Conservation (phyloP, 2,329 filamentous ascomycete species). For the Bipolaris bicolor region DNA sequence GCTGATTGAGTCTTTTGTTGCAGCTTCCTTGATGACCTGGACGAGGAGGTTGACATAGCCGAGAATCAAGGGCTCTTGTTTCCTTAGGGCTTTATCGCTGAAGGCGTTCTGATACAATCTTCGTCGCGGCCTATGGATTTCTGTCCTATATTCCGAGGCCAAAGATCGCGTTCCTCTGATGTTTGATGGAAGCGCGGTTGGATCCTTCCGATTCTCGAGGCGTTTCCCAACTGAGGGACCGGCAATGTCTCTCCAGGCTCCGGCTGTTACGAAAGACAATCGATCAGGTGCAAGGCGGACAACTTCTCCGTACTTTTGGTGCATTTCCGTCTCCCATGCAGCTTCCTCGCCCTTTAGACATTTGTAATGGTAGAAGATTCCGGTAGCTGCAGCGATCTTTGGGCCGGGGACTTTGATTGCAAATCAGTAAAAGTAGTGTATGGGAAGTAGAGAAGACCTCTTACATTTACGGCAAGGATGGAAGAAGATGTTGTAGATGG, state of each 20-base stretch:
- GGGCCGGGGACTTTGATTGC: background rate
- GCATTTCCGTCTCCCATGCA: background rate
- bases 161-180: background rate
- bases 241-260: slow-evolving; percentile 18
- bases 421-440: background rate
- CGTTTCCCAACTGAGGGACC: background rate
- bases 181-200: background rate
- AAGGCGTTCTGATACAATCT: slow-evolving; percentile 41
- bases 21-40: background rate
- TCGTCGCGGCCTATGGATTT: background rate
- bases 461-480: slow-evolving; percentile 9
- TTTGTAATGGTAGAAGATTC: background rate
- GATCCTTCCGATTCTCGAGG: slow-evolving; percentile 1
- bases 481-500: slow-evolving; percentile 3
- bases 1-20: background rate
- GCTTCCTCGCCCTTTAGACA: background rate
- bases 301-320: slow-evolving; percentile 14
- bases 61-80: slow-evolving; percentile 45
- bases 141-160: background rate
- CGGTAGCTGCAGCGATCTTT: background rate
- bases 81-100: slow-evolving; percentile 41
- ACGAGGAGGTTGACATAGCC: slow-evolving; percentile 35
- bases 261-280: slow-evolving; percentile 7
- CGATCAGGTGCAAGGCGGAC: slow-evolving; percentile 15
- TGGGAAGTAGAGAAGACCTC: background rate